These are phyloP conservation scores for Ogataea minuta DNA, from an alignment of 805 yeast genomes.

Conservation along the genomic window DNA sequence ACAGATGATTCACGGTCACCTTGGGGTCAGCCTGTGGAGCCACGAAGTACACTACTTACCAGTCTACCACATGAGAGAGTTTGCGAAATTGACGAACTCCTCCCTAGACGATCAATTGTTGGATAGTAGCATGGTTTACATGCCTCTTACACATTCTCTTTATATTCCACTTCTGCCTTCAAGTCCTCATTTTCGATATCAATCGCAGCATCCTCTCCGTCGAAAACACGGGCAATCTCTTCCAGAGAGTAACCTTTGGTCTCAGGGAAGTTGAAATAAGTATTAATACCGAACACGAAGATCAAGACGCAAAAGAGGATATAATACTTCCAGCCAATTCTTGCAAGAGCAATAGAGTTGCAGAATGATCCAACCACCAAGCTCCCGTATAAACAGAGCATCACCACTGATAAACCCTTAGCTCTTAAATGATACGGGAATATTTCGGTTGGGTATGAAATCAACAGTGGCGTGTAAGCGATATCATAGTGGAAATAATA, in stretches of 20 bases:
- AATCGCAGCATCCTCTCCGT: slow-evolving; percentile 8
- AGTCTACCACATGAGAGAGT: too few species aligned
- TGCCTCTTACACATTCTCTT: slow-evolving; percentile 22
- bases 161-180: too few species aligned
- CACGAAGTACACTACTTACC: too few species aligned
- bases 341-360: slow-evolving; percentile 38
- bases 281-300: slow-evolving; percentile 20
- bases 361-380: slow-evolving; percentile 21
- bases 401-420: slow-evolving; percentile 43
- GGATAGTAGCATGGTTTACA: too few species aligned
- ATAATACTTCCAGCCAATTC: slow-evolving; percentile 37
- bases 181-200: too few species aligned
- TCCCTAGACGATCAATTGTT: too few species aligned
- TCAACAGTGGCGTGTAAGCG: slow-evolving; percentile 47
- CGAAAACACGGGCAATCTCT: slow-evolving; percentile 46
- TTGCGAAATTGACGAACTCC: too few species aligned
- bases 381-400: background rate
- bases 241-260: slow-evolving; percentile 40
- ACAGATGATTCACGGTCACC: too few species aligned
- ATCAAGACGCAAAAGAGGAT: slow-evolving; percentile 35
- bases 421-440: slow-evolving; percentile 58
- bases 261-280: slow-evolving; percentile 46
- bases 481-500: slow-evolving; percentile 41
- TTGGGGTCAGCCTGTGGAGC: too few species aligned
- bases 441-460: slow-evolving; percentile 44